These are phyloP conservation scores for Fusarium musae DNA, from an alignment of 2,329 filamentous ascomycete genomes.

Conservation along the genomic window DNA sequence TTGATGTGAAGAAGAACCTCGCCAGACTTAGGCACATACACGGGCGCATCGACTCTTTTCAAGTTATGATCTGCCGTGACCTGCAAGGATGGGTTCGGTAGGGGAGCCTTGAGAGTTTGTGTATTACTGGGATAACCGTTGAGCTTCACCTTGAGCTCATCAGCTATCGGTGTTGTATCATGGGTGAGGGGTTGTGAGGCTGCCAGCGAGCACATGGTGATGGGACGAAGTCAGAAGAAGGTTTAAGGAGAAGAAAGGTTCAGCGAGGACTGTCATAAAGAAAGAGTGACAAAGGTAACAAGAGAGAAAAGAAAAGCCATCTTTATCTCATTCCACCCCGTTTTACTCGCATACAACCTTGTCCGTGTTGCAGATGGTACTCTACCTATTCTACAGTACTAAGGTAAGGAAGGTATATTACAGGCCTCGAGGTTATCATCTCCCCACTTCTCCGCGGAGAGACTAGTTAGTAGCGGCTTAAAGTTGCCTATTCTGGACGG, in stretches of 20 bases:
- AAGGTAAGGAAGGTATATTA: too few species aligned
- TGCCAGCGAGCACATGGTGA: conserved; percentile 35
- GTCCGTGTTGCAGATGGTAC: background rate
- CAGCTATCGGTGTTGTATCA: conserved; percentile 3
- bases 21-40: conserved; percentile 62
- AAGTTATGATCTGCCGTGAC: conserved; percentile 70
- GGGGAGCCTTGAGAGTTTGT: conserved; percentile 42
- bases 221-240: background rate
- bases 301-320: background rate
- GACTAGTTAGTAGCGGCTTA: background rate
- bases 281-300: background rate
- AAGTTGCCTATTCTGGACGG: conserved; percentile 12
- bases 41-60: conserved; percentile 66
- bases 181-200: conserved; percentile 29
- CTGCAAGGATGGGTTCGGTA: conserved; percentile 47
- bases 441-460: background rate
- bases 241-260: background rate
- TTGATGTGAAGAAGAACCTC: conserved; percentile 71
- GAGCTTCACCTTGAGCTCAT: conserved; percentile 34
- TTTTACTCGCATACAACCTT: background rate
- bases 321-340: background rate
- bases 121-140: conserved; percentile 12
- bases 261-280: background rate
- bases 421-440: background rate
- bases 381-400: background rate